Percentiles rank a stretch among this genome's conserved stretches.
phyloP scores from a whole-genome alignment of 768 basidiomycete genomes.

The Arthromyces matolae region DNA sequence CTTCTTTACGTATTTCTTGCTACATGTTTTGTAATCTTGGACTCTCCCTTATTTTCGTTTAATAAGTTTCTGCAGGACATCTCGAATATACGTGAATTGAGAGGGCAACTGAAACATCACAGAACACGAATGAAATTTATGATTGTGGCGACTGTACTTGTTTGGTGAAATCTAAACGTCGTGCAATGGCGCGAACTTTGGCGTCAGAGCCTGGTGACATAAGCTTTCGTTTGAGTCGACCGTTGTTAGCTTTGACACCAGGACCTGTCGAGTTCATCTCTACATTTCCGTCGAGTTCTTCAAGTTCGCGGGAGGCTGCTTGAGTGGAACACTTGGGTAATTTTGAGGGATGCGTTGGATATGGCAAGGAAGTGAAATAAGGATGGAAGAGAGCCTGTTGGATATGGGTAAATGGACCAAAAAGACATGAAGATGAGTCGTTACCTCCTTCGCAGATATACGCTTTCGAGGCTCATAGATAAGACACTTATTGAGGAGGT shows the following conservation, averaged over 20 bases:
- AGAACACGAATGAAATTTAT: not conserved
- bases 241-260: slow-evolving; percentile 50
- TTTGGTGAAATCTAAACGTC: slow-evolving; percentile 69
- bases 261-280: slow-evolving; percentile 47
- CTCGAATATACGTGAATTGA: not conserved
- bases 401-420: not conserved
- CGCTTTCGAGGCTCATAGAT: slow-evolving; percentile 84
- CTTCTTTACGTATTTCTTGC: too few species aligned
- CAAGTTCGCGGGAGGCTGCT: slow-evolving; percentile 51
- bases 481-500: slow-evolving; percentile 75
- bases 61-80: slow-evolving; percentile 2
- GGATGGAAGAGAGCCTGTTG: slow-evolving; percentile 77
- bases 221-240: slow-evolving; percentile 68
- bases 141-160: slow-evolving; percentile 32
- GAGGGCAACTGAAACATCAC: too few species aligned
- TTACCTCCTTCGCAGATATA: slow-evolving; percentile 73
- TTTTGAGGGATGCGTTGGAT: slow-evolving; percentile 84
- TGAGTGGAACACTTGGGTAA: slow-evolving; percentile 70
- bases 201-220: slow-evolving; percentile 51
- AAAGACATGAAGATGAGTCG: too few species aligned
- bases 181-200: slow-evolving; percentile 56
- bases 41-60: not conserved
- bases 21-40: too few species aligned
- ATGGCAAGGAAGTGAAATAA: slow-evolving; percentile 84
- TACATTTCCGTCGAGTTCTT: slow-evolving; percentile 76